Conservation (phyloP, 1,284 basidiomycete genomes). For the Sporisorium iseilematis-ciliati region DNA sequence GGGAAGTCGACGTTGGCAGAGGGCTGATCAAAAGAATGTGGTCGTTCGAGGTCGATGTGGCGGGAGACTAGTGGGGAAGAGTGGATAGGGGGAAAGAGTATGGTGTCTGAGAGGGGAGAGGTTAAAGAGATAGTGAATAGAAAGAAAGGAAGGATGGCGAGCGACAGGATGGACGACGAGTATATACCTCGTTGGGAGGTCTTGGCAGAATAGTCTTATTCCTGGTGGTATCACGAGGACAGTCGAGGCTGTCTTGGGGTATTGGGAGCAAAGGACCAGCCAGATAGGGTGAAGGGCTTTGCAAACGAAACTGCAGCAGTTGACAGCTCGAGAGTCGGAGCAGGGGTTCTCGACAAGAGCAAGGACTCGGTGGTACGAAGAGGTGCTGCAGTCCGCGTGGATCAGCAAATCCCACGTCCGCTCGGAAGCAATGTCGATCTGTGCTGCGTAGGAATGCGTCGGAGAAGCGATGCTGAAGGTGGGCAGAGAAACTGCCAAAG, state of each 20-base stretch:
- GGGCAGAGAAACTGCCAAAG: not conserved
- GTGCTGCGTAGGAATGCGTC: slow-evolving; percentile 19
- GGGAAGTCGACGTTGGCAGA: slow-evolving; percentile 22
- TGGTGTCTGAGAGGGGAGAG: slow-evolving; percentile 25
- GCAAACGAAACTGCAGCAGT: not conserved
- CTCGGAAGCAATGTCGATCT: slow-evolving; percentile 54
- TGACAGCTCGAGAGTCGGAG: not conserved
- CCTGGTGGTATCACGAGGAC: slow-evolving; percentile 20
- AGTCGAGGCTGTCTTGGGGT: slow-evolving; percentile 17
- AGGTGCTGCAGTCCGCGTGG: slow-evolving; percentile 4
- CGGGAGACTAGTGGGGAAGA: slow-evolving; percentile 10
- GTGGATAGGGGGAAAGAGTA: not conserved
- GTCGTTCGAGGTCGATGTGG: slow-evolving; percentile 24
- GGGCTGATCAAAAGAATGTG: slow-evolving; percentile 31
- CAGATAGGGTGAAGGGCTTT: no score
- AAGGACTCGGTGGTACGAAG: slow-evolving; percentile 7
- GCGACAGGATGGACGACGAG: slow-evolving; percentile 14
- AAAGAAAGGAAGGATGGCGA: slow-evolving; percentile 17
- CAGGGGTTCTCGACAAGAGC: not conserved
- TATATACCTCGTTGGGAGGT: slow-evolving; percentile 35
- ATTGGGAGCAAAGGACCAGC: slow-evolving; percentile 1
- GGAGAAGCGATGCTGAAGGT: slow-evolving; percentile 10
- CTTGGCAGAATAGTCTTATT: slow-evolving; percentile 21
- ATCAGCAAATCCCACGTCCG: slow-evolving; percentile 32
- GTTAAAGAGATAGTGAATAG: slow-evolving; percentile 15